phyloP scores from a whole-genome alignment of 495 filamentous ascomycete genomes.

The Achaetomiella virescens region DNA sequence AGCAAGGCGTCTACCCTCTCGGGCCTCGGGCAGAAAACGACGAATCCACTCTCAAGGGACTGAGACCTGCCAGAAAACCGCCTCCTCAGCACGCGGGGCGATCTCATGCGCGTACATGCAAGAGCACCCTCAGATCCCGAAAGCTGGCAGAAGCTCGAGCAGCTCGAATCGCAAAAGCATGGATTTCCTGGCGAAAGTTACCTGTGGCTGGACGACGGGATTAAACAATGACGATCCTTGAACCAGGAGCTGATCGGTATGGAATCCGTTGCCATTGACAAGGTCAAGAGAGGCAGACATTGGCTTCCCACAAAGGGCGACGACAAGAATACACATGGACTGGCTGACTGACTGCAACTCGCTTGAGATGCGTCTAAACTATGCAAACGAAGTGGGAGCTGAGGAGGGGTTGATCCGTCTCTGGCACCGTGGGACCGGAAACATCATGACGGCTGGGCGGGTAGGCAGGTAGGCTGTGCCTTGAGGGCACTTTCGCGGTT shows the following conservation, averaged over 20 bases:
- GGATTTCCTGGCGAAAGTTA: neutral
- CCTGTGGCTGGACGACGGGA: neutral
- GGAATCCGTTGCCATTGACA: too few relatives aligned
- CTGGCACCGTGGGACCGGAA: slow-evolving; percentile 15
- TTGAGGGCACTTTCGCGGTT: neutral
- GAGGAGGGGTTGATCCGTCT: slow-evolving; percentile 2
- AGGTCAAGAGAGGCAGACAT: too few relatives aligned
- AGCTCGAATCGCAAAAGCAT: slow-evolving; percentile 1
- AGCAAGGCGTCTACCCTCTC: neutral
- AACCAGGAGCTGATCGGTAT: too few relatives aligned
- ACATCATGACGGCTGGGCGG: slow-evolving; percentile 19
- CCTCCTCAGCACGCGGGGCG: slow-evolving; percentile 14
- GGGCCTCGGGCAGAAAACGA: neutral
- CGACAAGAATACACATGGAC: neutral
- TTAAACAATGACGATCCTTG: too few relatives aligned
- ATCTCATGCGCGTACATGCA: slow-evolving; percentile 19
- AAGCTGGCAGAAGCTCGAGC: neutral
- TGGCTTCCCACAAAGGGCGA: too few relatives aligned
- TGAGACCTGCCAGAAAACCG: slow-evolving; percentile 22
- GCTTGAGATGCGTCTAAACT: neutral
- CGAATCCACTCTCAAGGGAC: neutral
- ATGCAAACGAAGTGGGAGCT: neutral
- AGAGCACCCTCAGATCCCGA: slow-evolving; percentile 5
- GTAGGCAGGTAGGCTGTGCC: slow-evolving; percentile 9
- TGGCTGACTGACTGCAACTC: neutral